Evolutionary conservation across 169 alveolate genomes (phyloP).

Genomic region (Plasmodium reichenowi): DNA sequence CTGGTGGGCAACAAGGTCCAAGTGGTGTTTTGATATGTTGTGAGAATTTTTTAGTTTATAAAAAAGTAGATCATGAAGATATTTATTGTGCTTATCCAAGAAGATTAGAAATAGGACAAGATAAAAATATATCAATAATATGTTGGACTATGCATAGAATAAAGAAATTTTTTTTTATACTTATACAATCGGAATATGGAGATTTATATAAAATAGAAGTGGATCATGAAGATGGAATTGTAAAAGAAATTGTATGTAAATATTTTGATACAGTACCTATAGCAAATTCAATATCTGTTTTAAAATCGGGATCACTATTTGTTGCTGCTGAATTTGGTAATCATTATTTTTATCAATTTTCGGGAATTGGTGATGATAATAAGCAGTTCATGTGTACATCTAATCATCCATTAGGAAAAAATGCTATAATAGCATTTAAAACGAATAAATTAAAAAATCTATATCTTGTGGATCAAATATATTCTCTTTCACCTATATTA

Average conservation of each 20-base stretch:
- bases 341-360: conserved; percentile 91
- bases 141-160: conserved; percentile 93
- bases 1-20: conserved; percentile 97
- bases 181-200: conserved; percentile 96
- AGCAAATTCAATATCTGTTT: conserved; percentile 93
- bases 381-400: conserved; percentile 91
- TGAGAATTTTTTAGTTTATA: conserved; percentile 94
- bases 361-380: conserved; percentile 87
- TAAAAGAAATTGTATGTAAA: conserved; percentile 89
- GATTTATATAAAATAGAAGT: conserved; percentile 93
- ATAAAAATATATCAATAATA: conserved; percentile 90
- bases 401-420: conserved; percentile 89
- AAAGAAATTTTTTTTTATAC: conserved; percentile 94
- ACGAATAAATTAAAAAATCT: conserved; percentile 93
- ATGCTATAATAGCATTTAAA: conserved; percentile 92
- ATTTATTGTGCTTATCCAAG: conserved; percentile 94
- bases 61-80: conserved; percentile 94
- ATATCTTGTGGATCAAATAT: conserved; percentile 91
- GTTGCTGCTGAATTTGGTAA: conserved; percentile 98
- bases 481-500: conserved; percentile 94
- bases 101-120: conserved; percentile 92
- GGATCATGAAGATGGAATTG: conserved; percentile 91
- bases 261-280: conserved; percentile 98
- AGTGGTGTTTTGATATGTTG: conserved; percentile 98
- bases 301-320: conserved; percentile 96